Conservation (phyloP, 768 basidiomycete species). For the Guyanaporus albipodus region DNA sequence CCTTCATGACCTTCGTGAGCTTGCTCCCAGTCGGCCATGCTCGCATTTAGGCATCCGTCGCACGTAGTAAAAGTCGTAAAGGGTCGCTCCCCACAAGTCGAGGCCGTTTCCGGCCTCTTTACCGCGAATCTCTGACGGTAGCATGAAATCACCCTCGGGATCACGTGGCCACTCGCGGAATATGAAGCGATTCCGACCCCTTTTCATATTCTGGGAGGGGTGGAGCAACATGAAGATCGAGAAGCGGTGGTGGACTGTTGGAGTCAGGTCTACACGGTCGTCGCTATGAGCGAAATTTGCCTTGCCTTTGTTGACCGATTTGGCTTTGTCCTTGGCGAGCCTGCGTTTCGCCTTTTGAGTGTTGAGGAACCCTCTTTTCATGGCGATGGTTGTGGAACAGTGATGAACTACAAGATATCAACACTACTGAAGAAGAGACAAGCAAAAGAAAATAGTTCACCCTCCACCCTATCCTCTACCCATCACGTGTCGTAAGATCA, state of each 20-base stretch:
- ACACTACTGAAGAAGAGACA: too few species aligned
- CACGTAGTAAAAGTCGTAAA: constrained; percentile 28
- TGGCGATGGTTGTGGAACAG: too few species aligned
- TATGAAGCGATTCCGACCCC: constrained; percentile 10
- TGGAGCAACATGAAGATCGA: constrained; percentile 9
- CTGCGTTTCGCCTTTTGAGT: constrained; percentile 21
- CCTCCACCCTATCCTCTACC: too few species aligned
- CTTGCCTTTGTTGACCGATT: constrained; percentile 6
- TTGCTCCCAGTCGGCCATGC: constrained; percentile 17
- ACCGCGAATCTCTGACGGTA: constrained; percentile 9
- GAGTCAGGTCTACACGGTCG: not conserved
- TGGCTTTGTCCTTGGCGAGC: constrained; percentile 15
- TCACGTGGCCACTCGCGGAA: constrained; percentile 28
- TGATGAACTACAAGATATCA: too few species aligned
- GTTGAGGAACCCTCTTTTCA: constrained; percentile 24
- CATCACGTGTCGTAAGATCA: too few species aligned
- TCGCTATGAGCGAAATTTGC: too few species aligned
- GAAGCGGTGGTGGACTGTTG: not conserved
- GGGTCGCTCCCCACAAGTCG: constrained; percentile 26
- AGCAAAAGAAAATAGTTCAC: too few species aligned
- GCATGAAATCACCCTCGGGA: constrained; percentile 18
- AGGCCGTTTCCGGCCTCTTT: constrained; percentile 22
- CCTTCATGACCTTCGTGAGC: constrained; percentile 16
- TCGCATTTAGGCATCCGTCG: not conserved
- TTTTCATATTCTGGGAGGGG: too few species aligned